Evolutionary conservation across 176 grass and related monocot species (phyloP).

Genomic region (Lolium perenne): DNA sequence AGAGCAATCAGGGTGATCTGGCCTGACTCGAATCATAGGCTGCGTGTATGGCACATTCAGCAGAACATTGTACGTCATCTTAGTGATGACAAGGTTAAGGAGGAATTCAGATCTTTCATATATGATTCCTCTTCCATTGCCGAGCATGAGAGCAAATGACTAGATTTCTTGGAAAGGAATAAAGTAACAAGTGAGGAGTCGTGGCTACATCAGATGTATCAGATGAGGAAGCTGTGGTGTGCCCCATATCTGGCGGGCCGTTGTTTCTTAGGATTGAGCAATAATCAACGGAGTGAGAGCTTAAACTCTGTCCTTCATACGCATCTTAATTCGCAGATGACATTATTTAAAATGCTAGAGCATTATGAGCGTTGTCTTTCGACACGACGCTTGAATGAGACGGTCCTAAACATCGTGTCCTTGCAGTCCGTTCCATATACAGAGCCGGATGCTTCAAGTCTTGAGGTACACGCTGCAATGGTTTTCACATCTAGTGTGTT

Average conservation of each 20-base stretch:
- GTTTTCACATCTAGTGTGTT: not conserved
- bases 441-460: not conserved
- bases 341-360: not conserved
- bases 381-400: not conserved
- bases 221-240: not conserved
- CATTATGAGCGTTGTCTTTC: constrained; percentile 2
- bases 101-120: no score
- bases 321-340: not conserved
- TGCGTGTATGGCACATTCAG: no score
- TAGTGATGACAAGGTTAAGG: no score
- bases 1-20: not conserved
- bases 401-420: not conserved
- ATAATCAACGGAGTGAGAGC: not conserved
- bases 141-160: no score
- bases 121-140: no score
- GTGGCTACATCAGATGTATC: not conserved
- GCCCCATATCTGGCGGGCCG: not conserved
- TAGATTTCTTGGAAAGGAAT: no score
- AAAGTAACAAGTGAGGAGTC: no score
- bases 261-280: constrained; percentile 26
- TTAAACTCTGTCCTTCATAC: not conserved
- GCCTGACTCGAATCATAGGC: no score
- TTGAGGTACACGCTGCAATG: not conserved
- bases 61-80: no score
- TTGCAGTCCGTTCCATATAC: not conserved